These are phyloP conservation scores for Dryas alaskensis DNA, from an alignment of 306 rosid species.

Conservation along the genomic window DNA sequence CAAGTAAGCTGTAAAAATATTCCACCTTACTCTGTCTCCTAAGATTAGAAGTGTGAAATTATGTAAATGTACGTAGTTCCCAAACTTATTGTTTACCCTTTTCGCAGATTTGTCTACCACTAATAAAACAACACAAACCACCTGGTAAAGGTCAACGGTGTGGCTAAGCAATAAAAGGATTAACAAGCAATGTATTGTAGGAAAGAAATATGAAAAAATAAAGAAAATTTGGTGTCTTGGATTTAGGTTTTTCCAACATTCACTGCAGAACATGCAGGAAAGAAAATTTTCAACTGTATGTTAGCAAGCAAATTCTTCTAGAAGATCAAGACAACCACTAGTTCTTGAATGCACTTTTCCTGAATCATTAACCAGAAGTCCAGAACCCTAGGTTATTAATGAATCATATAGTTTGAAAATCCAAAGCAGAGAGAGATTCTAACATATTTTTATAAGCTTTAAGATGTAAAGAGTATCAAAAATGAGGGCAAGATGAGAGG, in stretches of 20 bases:
- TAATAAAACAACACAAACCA: neutral
- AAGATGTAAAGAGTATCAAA: neutral
- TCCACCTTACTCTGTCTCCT: neutral
- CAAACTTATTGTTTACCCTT: neutral
- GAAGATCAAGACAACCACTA: constrained; percentile 1
- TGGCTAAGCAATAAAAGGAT: neutral
- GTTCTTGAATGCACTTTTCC: neutral
- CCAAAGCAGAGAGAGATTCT: constrained; percentile 6
- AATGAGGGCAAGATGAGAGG: neutral
- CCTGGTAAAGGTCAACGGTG: neutral
- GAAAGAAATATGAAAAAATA: neutral
- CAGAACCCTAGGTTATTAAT: neutral
- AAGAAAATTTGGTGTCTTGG: neutral
- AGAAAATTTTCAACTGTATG: neutral
- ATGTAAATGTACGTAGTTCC: neutral
- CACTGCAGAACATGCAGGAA: constrained; percentile 1
- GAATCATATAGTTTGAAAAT: neutral
- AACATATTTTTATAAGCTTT: neutral
- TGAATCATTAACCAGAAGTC: neutral
- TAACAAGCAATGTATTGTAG: neutral
- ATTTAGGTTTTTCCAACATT: neutral
- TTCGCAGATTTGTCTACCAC: neutral
- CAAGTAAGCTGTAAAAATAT: neutral
- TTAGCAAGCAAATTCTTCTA: neutral
- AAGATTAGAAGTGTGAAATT: neutral